phyloP scores from a whole-genome alignment of 2,329 filamentous ascomycete genomes.

The Corniculantispora saksenae region DNA sequence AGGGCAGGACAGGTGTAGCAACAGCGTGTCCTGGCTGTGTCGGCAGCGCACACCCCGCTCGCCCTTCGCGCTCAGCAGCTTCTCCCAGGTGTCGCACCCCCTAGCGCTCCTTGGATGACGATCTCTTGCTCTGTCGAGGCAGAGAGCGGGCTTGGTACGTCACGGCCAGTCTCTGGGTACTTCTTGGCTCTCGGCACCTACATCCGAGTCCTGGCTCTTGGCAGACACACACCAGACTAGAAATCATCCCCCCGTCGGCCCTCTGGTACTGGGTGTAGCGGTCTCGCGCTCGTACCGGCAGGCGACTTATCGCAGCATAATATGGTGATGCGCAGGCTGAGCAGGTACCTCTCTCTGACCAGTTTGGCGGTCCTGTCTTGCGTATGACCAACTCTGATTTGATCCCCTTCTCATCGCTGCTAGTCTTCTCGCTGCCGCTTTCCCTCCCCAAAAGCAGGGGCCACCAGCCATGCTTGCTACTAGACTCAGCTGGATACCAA shows the following conservation, averaged over 20 bases:
- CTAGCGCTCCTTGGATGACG: conserved; percentile 6
- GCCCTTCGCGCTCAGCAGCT: conserved; percentile 8
- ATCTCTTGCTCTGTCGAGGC: conserved; percentile 10
- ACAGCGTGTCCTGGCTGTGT: not conserved
- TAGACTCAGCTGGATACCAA: too few relatives aligned
- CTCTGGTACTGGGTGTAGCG: not conserved
- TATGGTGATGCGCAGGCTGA: too few relatives aligned
- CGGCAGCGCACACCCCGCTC: not conserved
- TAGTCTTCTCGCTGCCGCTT: too few relatives aligned
- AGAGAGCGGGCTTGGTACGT: conserved; percentile 5
- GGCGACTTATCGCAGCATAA: not conserved
- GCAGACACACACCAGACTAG: too few relatives aligned
- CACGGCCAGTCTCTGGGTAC: conserved; percentile 13
- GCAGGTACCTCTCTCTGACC: too few relatives aligned
- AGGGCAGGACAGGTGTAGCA: not conserved
- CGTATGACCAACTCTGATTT: too few relatives aligned
- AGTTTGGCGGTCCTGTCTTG: too few relatives aligned
- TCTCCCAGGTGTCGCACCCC: conserved; percentile 9
- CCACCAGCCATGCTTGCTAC: too few relatives aligned
- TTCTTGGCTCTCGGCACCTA: conserved; percentile 20
- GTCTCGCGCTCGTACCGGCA: not conserved
- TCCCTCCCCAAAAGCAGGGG: too few relatives aligned
- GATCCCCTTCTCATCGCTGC: too few relatives aligned
- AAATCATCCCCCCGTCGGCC: not conserved
- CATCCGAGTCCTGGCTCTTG: conserved; percentile 19